A percentile compares a stretch with the other conserved stretches of the same genome.
phyloP scores from a whole-genome alignment of 768 basidiomycete species.

The Phanerochaete carnosa region DNA sequence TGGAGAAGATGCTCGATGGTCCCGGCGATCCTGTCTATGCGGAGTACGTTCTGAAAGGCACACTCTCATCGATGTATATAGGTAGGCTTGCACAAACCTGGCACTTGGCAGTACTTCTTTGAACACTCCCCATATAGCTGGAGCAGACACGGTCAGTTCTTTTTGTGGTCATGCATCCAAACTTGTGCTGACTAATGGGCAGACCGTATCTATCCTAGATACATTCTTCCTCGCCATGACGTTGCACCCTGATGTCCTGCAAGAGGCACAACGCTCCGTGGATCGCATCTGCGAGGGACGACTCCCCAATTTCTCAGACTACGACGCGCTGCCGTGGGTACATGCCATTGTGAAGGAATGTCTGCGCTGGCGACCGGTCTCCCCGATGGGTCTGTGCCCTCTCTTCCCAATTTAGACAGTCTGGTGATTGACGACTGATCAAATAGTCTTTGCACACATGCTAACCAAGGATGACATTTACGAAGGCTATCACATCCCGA shows the following conservation, averaged over 20 bases:
- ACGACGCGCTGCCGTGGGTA: constrained; percentile 6
- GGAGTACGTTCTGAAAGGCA: neutral
- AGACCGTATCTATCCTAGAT: constrained; percentile 19
- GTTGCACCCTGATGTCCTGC: constrained; percentile 5
- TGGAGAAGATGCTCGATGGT: constrained; percentile 2
- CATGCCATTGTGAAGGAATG: neutral
- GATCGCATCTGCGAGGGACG: constrained; percentile 7
- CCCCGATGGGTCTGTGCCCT: constrained; percentile 7
- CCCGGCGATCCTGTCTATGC: constrained; percentile 8
- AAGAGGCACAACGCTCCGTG: constrained; percentile 8
- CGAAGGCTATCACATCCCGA: too few relatives aligned
- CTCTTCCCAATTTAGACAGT: neutral
- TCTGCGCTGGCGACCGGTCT: neutral
- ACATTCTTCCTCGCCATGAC: constrained; percentile 24
- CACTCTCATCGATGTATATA: constrained; percentile 11
- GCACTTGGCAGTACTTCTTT: neutral
- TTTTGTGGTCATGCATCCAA: neutral
- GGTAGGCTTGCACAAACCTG: neutral
- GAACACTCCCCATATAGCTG: neutral
- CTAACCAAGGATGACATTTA: too few relatives aligned
- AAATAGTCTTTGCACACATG: too few relatives aligned
- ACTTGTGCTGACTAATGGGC: neutral
- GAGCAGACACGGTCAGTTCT: neutral
- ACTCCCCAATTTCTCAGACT: constrained; percentile 12
- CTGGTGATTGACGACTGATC: neutral